Evolutionary conservation across 768 basidiomycete species (phyloP).

Genomic region (Sarcodon sp.): DNA sequence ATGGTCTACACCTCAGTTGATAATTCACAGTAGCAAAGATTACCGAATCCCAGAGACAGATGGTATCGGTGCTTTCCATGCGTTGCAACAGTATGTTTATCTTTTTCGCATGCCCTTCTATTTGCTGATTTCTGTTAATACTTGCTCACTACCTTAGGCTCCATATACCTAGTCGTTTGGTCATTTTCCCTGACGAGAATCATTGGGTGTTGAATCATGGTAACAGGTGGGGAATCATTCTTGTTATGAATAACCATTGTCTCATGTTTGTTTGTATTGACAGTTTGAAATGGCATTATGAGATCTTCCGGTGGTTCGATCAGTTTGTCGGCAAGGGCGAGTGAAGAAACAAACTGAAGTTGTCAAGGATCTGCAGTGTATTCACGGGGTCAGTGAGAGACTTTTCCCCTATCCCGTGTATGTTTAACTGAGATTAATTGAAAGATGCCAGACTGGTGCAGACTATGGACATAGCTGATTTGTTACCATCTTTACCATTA

Average conservation of each 20-base stretch:
- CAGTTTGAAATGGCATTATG: constrained; percentile 90
- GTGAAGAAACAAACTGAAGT: not conserved
- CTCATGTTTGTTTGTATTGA: not conserved
- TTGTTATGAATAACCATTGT: not conserved
- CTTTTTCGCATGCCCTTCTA: not conserved
- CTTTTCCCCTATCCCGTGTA: too few species aligned
- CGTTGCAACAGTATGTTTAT: constrained; percentile 46
- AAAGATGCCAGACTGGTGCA: too few species aligned
- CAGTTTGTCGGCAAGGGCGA: constrained; percentile 35
- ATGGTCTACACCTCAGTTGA: constrained; percentile 77
- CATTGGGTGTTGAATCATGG: constrained; percentile 83
- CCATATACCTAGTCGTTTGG: constrained; percentile 59
- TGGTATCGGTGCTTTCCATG: constrained; percentile 76
- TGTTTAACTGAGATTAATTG: too few species aligned
- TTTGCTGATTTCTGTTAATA: not conserved
- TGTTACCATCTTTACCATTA: too few species aligned
- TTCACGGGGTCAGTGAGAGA: too few species aligned
- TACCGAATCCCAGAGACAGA: constrained; percentile 81
- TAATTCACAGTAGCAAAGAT: constrained; percentile 84
- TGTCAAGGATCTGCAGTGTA: not conserved
- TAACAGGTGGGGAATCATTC: constrained; percentile 38
- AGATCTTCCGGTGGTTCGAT: constrained; percentile 87
- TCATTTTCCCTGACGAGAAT: constrained; percentile 85
- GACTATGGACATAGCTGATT: too few species aligned
- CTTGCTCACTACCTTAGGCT: constrained; percentile 25